Base-by-base conservation (phyloP, 2,329 filamentous ascomycete species). In the Aspergillus jensenii region DNA sequence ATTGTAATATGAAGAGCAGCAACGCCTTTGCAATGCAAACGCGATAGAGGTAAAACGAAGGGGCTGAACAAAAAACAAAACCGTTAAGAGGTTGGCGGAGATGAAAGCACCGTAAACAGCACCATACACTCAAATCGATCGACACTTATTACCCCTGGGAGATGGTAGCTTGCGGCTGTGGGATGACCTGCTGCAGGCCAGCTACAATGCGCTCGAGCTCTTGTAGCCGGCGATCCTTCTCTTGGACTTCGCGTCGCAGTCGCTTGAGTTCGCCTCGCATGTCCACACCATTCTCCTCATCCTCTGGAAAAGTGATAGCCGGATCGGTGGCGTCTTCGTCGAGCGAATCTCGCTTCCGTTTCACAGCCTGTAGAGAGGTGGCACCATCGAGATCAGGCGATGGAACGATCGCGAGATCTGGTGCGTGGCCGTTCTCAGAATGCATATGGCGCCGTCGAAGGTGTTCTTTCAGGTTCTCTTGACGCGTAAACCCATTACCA, bases 381-480 rank as follows among this genome's bases (percentile, higher is more conserved):
- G 70, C 65, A 21, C 68, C 70, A 44, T 75, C 71, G 15, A 70
- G 64, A 55, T 73, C 68, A 46, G 67, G 53, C 27, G 59, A 65
- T 52, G 59, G 66, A 58, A 69, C 68, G 46, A 64, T 76, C 5
- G 77, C 59, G 7, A 69, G 56, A 12, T 69, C 69, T 12, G 68
- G 64, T 9, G 68, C 63, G 17, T 67, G 60, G 3, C 68, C 70
- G 41, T 71, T 74, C 33, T 75, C 74, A 2, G 62, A 69, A 56
- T 82, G 81, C 43, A 84, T 88, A 72, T 98, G 93, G n/a, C 96
- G 90, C 25, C 93, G 87, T 19, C 93, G 89, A 17, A 97, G 80
- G 75, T 98, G 93, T 76, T 98, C 93, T 71, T 93, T 92, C 4
- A 97, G 81, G 68, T 98, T 98, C 76, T 98, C 93, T 69, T 93